Percentiles rank a stretch among this genome's conserved stretches.
phyloP scores from a whole-genome alignment of 2,329 filamentous ascomycete species.

The Dactylellina drechsleri region DNA sequence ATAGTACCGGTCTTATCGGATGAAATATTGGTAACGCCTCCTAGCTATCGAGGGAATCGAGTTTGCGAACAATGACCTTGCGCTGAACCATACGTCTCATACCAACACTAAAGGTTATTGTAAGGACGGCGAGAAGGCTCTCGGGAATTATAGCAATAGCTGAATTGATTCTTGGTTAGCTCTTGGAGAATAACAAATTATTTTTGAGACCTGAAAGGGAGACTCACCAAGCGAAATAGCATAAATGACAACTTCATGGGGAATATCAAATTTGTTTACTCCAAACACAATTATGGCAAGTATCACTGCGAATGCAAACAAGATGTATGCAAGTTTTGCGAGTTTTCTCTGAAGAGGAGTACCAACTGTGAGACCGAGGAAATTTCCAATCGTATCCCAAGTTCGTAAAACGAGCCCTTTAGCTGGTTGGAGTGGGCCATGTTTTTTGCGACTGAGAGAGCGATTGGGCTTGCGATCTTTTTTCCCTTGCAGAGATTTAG shows the following conservation, averaged over 20 bases:
- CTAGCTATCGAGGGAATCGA: constrained; percentile 66
- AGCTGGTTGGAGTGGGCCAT: constrained; percentile 65
- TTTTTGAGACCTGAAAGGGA: not conserved
- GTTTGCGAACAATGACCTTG: constrained; percentile 51
- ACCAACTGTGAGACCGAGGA: constrained; percentile 73
- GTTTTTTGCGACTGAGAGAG: constrained; percentile 70
- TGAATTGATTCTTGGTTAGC: constrained; percentile 55
- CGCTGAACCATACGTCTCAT: constrained; percentile 54
- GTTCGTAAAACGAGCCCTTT: constrained; percentile 66
- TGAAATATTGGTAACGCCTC: constrained; percentile 68
- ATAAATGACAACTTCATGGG: constrained; percentile 71
- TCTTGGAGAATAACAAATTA: not conserved
- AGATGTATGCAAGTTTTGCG: constrained; percentile 74
- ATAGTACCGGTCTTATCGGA: constrained; percentile 72
- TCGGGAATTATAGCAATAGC: constrained; percentile 72
- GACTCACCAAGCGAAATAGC: constrained; percentile 69
- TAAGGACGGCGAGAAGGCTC: constrained; percentile 72
- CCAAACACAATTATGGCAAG: constrained; percentile 72
- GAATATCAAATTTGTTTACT: constrained; percentile 68
- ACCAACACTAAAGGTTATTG: constrained; percentile 61
- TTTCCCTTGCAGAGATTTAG: constrained; percentile 70
- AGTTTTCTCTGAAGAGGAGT: constrained; percentile 76
- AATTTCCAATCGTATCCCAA: constrained; percentile 70
- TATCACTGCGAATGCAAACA: constrained; percentile 69
- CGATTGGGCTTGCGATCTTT: constrained; percentile 68